A percentile compares a stretch with the other conserved stretches of the same genome.
Conservation (phyloP, 2,329 filamentous ascomycete genomes). For the Xylariaceae sp. region DNA sequence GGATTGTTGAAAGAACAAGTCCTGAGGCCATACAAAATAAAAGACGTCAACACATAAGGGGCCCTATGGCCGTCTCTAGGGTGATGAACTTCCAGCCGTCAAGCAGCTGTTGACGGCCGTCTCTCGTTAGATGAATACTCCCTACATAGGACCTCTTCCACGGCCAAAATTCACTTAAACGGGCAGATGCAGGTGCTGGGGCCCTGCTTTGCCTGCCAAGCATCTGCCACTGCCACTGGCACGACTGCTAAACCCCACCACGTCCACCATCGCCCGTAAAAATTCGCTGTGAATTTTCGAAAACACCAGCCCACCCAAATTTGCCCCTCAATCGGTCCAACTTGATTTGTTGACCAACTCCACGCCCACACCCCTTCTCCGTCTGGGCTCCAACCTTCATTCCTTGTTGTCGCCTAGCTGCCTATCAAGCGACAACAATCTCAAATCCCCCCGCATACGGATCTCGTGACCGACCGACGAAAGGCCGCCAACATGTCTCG, state of each 20-base stretch:
- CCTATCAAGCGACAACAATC: conserved; percentile 1
- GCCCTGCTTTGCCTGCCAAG: not conserved
- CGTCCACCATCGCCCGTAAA: conserved; percentile 29
- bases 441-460: not conserved
- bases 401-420: conserved; percentile 3
- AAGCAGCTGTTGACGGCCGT: not conserved
- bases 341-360: conserved; percentile 13
- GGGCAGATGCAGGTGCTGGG: not conserved
- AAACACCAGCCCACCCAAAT: conserved; percentile 25
- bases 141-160: not conserved
- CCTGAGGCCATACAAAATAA: not conserved
- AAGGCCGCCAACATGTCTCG: conserved; percentile 69
- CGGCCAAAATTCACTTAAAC: not conserved
- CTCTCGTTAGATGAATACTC: not conserved
- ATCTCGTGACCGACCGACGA: conserved; percentile 13
- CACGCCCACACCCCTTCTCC: conserved; percentile 10
- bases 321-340: conserved; percentile 28
- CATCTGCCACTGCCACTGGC: conserved; percentile 8
- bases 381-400: conserved; percentile 6
- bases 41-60: not conserved
- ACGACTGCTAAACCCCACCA: conserved; percentile 25
- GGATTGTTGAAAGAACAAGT: not conserved
- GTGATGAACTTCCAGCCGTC: not conserved
- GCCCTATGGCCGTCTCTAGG: not conserved
- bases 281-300: conserved; percentile 33